These are phyloP conservation scores for Hypoxylon perforatum DNA, from an alignment of 495 filamentous ascomycete species.

Conservation along the genomic window DNA sequence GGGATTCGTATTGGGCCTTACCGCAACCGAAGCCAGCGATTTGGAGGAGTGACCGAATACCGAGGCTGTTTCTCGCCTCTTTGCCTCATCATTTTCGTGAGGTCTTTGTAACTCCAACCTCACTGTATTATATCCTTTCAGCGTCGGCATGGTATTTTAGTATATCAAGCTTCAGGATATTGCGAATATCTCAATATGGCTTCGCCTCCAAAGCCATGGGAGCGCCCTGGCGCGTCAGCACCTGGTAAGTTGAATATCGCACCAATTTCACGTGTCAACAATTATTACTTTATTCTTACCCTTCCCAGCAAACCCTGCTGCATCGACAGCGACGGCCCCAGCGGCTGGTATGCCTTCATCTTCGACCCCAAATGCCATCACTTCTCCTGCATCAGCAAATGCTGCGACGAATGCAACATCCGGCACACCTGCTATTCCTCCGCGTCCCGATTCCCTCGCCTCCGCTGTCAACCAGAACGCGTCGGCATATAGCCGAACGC, in stretches of 20 bases:
- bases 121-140: constrained; percentile 2
- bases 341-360: constrained; percentile 55
- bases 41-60: constrained; percentile 9
- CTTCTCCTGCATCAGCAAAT: constrained; percentile 58
- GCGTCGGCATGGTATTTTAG: not conserved
- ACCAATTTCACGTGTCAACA: constrained; percentile 34
- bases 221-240: constrained; percentile 74
- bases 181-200: constrained; percentile 53
- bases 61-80: constrained; percentile 18
- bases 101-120: constrained; percentile 10
- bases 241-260: constrained; percentile 51
- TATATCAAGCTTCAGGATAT: constrained; percentile 40
- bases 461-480: constrained; percentile 85
- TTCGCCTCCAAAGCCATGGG: constrained; percentile 97
- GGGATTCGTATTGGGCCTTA: constrained; percentile 11
- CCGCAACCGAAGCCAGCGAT: constrained; percentile 3
- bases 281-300: constrained; percentile 10
- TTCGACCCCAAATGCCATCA: constrained; percentile 53
- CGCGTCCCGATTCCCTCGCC: constrained; percentile 78
- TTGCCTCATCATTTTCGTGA: not conserved
- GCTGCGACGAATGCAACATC: constrained; percentile 53
- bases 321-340: constrained; percentile 53
- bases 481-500: constrained; percentile 74
- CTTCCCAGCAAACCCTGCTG: constrained; percentile 53
- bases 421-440: constrained; percentile 78